Evolutionary conservation across 768 basidiomycete species (phyloP).

Genomic region (Lyophyllum semitale): DNA sequence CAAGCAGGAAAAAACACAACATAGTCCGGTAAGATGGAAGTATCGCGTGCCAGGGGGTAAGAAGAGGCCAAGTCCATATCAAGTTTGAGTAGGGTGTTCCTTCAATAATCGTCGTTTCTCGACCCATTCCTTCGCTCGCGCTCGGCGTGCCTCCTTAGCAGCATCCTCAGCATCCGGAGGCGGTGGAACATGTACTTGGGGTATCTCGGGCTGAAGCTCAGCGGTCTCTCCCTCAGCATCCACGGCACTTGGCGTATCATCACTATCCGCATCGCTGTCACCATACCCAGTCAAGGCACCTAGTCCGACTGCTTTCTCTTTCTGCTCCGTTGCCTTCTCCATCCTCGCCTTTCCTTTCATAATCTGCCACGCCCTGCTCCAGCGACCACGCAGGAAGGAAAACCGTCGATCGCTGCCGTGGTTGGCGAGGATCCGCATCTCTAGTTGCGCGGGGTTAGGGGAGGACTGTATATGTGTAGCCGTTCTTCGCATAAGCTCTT

Average conservation of each 20-base stretch:
- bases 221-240: slow-evolving; percentile 1
- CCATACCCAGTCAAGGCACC: slow-evolving; percentile 62
- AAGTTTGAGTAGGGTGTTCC: not conserved
- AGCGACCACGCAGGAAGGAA: slow-evolving; percentile 79
- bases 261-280: slow-evolving; percentile 48
- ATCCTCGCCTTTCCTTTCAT: slow-evolving; percentile 49
- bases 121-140: slow-evolving; percentile 60
- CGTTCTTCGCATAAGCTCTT: slow-evolving; percentile 73
- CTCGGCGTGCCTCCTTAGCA: slow-evolving; percentile 50
- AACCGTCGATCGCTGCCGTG: slow-evolving; percentile 79
- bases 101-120: slow-evolving; percentile 44
- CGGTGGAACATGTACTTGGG: not conserved
- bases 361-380: slow-evolving; percentile 63
- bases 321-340: slow-evolving; percentile 27
- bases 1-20: too few species aligned
- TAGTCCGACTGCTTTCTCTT: slow-evolving; percentile 34
- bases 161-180: slow-evolving; percentile 16
- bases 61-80: not conserved
- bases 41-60: not conserved
- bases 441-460: slow-evolving; percentile 78
- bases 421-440: slow-evolving; percentile 88
- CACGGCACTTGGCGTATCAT: slow-evolving; percentile 30
- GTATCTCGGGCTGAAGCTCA: not conserved
- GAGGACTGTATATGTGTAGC: slow-evolving; percentile 68
- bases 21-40: not conserved